Evolutionary conservation across 1,139 yeast genomes (phyloP).

Genomic region (Meyerozyma carpophila): DNA sequence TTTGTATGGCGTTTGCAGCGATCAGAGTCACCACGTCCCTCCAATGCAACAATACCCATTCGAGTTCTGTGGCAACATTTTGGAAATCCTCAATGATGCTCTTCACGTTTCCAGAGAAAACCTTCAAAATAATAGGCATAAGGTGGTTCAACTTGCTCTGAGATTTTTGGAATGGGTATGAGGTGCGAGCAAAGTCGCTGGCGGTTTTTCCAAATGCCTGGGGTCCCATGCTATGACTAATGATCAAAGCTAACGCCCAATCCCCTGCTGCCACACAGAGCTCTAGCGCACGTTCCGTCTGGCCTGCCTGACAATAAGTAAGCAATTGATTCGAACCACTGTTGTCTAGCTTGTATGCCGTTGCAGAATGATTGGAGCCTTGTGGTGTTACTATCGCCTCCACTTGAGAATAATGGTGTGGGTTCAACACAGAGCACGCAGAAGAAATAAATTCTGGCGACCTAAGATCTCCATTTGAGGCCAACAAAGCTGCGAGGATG

Average conservation of each 20-base stretch:
- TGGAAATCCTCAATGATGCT: constrained; percentile 47
- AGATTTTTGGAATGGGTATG: constrained; percentile 34
- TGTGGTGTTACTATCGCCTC: constrained; percentile 6
- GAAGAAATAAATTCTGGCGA: constrained; percentile 21
- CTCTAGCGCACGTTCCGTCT: constrained; percentile 60
- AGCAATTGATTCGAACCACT: constrained; percentile 32
- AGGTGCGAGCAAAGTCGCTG: constrained; percentile 33
- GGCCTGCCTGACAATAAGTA: constrained; percentile 52
- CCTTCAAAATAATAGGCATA: constrained; percentile 59
- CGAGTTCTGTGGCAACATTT: constrained; percentile 34
- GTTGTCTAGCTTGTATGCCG: constrained; percentile 33
- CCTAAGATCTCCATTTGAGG: constrained; percentile 25
- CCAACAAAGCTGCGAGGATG: constrained; percentile 18
- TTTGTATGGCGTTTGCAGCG: constrained; percentile 21
- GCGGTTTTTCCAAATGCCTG: constrained; percentile 59
- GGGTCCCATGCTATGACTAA: constrained; percentile 63
- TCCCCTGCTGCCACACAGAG: constrained; percentile 59
- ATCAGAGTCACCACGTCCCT: constrained; percentile 44
- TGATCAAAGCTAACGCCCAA: constrained; percentile 72
- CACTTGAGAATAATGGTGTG: constrained; percentile 24
- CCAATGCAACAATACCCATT: constrained; percentile 52
- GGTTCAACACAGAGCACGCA: constrained; percentile 29
- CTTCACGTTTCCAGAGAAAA: constrained; percentile 59
- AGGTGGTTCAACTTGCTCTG: constrained; percentile 44
- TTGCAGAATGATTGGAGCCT: constrained; percentile 9